Conservation (phyloP, 2,329 filamentous ascomycete species). For the Pseudocercospora fuligena region DNA sequence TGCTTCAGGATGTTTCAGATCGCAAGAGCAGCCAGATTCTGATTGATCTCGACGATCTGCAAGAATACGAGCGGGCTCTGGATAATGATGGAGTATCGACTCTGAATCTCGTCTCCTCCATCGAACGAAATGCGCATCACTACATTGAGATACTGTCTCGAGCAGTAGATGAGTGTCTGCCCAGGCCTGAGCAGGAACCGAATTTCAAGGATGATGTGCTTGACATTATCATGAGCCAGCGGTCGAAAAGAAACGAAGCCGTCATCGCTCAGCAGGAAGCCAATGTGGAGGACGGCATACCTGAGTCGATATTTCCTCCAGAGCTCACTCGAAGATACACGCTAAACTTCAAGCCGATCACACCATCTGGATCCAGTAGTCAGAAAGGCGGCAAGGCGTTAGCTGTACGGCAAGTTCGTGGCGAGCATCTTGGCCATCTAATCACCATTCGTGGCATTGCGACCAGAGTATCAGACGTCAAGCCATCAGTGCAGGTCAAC, state of each 20-base stretch:
- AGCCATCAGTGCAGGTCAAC: slow-evolving; percentile 95
- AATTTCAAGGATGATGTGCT: slow-evolving; percentile 98
- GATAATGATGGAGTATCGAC: slow-evolving; percentile 58
- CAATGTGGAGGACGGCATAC: slow-evolving; percentile 57
- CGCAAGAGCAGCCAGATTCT: slow-evolving; percentile 75
- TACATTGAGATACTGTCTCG: slow-evolving; percentile 91
- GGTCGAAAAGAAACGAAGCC: slow-evolving; percentile 82
- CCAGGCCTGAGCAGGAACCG: slow-evolving; percentile 74
- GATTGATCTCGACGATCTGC: slow-evolving; percentile 88
- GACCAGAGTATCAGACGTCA: slow-evolving; percentile 95
- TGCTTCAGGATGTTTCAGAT: slow-evolving; percentile 86
- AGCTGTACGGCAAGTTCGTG: slow-evolving; percentile 90
- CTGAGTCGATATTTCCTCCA: slow-evolving; percentile 82
- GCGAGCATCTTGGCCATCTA: slow-evolving; percentile 88
- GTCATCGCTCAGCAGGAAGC: slow-evolving; percentile 55
- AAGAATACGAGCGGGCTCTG: slow-evolving; percentile 76
- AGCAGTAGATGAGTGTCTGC: slow-evolving; percentile 86
- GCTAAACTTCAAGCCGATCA: slow-evolving; percentile 90
- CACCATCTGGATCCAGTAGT: slow-evolving; percentile 70
- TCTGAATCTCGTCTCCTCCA: slow-evolving; percentile 76
- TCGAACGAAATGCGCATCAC: slow-evolving; percentile 90
- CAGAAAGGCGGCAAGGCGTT: slow-evolving; percentile 66
- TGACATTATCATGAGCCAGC: slow-evolving; percentile 93
- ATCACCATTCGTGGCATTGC: slow-evolving; percentile 95
- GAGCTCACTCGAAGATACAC: slow-evolving; percentile 93